Conservation (phyloP, 306 rosid species). For the Amphicarpaea edgeworthii region DNA sequence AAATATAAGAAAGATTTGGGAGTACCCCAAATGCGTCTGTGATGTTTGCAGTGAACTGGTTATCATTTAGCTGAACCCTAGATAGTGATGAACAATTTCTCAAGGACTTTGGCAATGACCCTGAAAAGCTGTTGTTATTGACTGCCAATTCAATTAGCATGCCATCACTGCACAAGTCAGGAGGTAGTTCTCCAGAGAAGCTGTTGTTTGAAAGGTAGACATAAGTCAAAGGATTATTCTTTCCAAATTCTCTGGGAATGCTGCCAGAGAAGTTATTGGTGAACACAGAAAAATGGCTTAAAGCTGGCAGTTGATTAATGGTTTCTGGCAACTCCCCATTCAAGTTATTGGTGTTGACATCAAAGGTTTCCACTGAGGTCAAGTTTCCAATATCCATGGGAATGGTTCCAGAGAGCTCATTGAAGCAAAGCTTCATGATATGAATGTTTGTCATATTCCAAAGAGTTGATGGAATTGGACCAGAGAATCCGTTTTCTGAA, state of each 20-base stretch:
- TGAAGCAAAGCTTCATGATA: conserved; percentile 48
- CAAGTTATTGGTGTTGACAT: conserved; percentile 54
- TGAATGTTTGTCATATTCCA: conserved; percentile 57
- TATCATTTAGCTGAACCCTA: conserved; percentile 63
- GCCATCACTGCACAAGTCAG: conserved; percentile 57
- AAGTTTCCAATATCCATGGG: conserved; percentile 67
- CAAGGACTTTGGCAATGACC: conserved; percentile 68
- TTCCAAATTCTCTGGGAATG: conserved; percentile 69
- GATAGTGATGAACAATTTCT: conserved; percentile 57
- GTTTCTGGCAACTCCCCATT: conserved; percentile 63
- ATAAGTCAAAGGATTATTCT: conserved; percentile 50
- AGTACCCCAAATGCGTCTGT: conserved; percentile 56
- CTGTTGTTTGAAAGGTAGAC: conserved; percentile 66
- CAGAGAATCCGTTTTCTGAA: conserved; percentile 54
- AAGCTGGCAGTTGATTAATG: conserved; percentile 46
- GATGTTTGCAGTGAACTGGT: conserved; percentile 65
- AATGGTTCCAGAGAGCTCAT: conserved; percentile 61
- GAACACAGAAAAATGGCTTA: conserved; percentile 57
- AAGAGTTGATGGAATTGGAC: conserved; percentile 56
- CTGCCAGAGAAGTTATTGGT: conserved; percentile 61
- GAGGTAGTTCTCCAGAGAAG: conserved; percentile 73
- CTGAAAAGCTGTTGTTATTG: conserved; percentile 60
- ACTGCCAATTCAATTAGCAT: conserved; percentile 39
- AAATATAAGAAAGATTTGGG: conserved; percentile 44
- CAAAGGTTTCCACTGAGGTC: conserved; percentile 50